Conservation (phyloP, 208 protist species). For the Angomonas ambiguus region DNA sequence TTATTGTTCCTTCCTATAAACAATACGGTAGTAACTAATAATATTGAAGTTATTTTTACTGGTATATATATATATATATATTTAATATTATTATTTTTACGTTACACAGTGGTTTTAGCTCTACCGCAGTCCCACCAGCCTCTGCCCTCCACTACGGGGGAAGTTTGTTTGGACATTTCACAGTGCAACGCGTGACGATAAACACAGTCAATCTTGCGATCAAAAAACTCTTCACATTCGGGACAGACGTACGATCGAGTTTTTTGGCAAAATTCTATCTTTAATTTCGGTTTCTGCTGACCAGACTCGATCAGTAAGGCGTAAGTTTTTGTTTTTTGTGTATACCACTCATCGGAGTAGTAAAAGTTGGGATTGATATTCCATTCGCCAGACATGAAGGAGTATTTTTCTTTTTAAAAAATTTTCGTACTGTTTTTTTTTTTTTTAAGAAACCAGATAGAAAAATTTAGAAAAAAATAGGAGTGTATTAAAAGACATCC, state of each 20-base stretch:
- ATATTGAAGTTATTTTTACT: no score
- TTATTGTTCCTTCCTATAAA: no score
- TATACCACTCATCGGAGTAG: constrained; percentile 10
- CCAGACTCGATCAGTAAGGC: not conserved
- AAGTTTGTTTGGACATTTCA: not conserved
- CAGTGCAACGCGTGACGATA: constrained; percentile 13
- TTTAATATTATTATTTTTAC: no score
- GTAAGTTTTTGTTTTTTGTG: not conserved
- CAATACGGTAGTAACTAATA: no score
- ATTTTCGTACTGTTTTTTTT: not conserved
- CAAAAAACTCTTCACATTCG: constrained; percentile 14
- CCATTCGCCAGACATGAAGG: constrained; percentile 10
- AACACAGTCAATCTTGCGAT: constrained; percentile 20
- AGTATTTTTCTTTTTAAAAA: not conserved
- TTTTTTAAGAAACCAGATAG: no score
- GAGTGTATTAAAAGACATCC: no score
- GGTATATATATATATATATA: no score
- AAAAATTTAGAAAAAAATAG: no score
- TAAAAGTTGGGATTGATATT: constrained; percentile 7
- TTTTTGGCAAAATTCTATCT: constrained; percentile 3
- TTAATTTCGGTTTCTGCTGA: not conserved
- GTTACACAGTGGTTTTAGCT: no score
- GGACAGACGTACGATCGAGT: constrained; percentile 14
- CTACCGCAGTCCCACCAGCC: constrained; percentile 1
- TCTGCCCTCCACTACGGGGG: not conserved